Conservation (phyloP, 257 asterid species). For the Petunia secreta region DNA sequence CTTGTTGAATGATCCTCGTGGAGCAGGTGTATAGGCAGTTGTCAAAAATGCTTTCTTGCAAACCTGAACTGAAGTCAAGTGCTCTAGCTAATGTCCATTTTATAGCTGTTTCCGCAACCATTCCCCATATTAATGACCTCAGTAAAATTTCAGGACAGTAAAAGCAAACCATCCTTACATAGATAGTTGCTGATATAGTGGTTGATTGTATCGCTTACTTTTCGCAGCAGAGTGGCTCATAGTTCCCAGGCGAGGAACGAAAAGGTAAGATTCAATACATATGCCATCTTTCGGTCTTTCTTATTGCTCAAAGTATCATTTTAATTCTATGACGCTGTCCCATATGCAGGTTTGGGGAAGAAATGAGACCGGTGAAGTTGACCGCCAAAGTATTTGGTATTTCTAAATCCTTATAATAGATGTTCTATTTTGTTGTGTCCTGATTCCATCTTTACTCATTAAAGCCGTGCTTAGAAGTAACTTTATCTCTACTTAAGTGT, state of each 20-base stretch:
- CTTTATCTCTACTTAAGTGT: background rate
- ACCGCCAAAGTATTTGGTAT: conserved; percentile 92
- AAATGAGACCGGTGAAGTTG: conserved; percentile 97
- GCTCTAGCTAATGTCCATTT: conserved; percentile 81
- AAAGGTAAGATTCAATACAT: conserved; percentile 47
- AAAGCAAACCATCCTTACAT: conserved; percentile 25
- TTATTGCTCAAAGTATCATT: background rate
- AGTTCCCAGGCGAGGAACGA: conserved; percentile 87
- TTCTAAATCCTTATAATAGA: conserved; percentile 17
- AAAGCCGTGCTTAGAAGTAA: background rate
- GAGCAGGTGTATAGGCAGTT: conserved; percentile 94
- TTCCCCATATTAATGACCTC: conserved; percentile 84
- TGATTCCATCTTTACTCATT: background rate
- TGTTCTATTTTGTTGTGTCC: conserved; percentile 15
- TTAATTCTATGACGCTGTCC: background rate
- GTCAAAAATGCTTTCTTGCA: conserved; percentile 84
- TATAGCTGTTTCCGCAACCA: conserved; percentile 94
- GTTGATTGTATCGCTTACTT: background rate
- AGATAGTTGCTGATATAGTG: background rate
- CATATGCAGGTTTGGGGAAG: conserved; percentile 88
- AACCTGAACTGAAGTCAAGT: conserved; percentile 79
- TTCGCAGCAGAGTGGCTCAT: conserved; percentile 91
- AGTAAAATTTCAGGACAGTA: conserved; percentile 51
- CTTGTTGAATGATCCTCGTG: conserved; percentile 93
- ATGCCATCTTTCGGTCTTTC: background rate